Evolutionary conservation across 2,329 filamentous ascomycete species (phyloP), one percentile per base, ranked within the genome.

Genomic region (Fusarium coicis): DNA sequence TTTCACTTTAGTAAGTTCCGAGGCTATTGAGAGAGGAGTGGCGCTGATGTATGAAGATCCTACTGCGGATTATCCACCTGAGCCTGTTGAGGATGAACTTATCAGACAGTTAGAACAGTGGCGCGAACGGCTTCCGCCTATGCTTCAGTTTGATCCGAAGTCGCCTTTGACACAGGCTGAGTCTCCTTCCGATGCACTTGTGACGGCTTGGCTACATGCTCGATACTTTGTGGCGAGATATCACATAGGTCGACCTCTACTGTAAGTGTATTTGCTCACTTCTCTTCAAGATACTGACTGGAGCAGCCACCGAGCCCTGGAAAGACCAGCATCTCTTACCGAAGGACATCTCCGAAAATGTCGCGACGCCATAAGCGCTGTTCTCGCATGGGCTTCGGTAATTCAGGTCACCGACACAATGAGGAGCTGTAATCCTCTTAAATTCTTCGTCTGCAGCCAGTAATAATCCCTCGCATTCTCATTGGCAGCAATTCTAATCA

Each of bases 1-100:
- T 74, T 74, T 0, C 67, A 72, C 19, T 74, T 67, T 14, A 74
- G 72, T n/a, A n/a, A n/a, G n/a, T n/a, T n/a, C n/a, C n/a, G n/a
- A n/a, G n/a, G n/a, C n/a, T n/a, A n/a, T n/a, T n/a, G n/a, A n/a
- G n/a, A n/a, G n/a, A n/a, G n/a, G n/a, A n/a, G n/a, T n/a, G n/a
- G n/a, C n/a, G n/a, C n/a, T n/a, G n/a, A n/a, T n/a, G n/a, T n/a
- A n/a, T n/a, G n/a, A n/a, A n/a, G n/a, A 63, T 30, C 12, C 58
- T 2, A 60, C 56, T 1, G 43, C 53, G 7, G 68, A 74, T 32
- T 74, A 74, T 42, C 72, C 72, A 0, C 68, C 72, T 1, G 71
- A 72, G 1, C 72, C 72, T 10, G 71, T 74, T 0, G 72, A 74
- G 10, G 72, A 74, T 23, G 72, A 74, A 34, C 67, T 74, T 0